Evolutionary conservation across 2,329 filamentous ascomycete genomes (phyloP).

Genomic region (Epichloe sibirici): DNA sequence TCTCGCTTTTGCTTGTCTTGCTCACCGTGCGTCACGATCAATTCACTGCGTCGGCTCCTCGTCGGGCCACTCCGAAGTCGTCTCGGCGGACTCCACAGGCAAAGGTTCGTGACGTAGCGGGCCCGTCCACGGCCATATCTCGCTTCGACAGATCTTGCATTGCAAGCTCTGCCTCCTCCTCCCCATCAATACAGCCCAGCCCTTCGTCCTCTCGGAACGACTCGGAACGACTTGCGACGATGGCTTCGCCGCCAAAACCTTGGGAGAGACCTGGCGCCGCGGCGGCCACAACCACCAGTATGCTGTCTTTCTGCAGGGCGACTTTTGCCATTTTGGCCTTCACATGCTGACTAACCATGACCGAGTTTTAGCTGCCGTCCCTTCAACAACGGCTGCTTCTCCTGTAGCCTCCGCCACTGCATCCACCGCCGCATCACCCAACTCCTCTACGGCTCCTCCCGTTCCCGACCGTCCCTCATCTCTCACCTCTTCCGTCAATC

Average conservation of each 20-base stretch:
- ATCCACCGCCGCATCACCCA: conserved; percentile 26
- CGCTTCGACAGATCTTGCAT: neutral
- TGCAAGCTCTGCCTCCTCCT: neutral
- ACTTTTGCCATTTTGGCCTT: conserved; percentile 3
- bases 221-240: conserved; percentile 14
- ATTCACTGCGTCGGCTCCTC: neutral
- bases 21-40: neutral
- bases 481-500: conserved; percentile 69
- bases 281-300: conserved; percentile 32
- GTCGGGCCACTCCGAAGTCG: conserved; percentile 2
- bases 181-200: too few species aligned
- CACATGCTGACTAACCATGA: conserved; percentile 13
- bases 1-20: neutral
- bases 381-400: conserved; percentile 23
- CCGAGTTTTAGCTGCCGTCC: conserved; percentile 15
- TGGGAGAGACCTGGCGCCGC: conserved; percentile 75
- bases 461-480: conserved; percentile 72
- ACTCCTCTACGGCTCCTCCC: conserved; percentile 43
- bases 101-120: conserved; percentile 3
- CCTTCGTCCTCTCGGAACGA: neutral
- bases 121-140: neutral
- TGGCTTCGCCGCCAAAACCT: conserved; percentile 86
- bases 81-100: neutral
- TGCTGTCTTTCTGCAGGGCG: conserved; percentile 14
- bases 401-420: conserved; percentile 17